These are phyloP conservation scores for Apophysomyces ossiformis DNA, from an alignment of 371 early-diverging fungal genomes.

Conservation along the genomic window DNA sequence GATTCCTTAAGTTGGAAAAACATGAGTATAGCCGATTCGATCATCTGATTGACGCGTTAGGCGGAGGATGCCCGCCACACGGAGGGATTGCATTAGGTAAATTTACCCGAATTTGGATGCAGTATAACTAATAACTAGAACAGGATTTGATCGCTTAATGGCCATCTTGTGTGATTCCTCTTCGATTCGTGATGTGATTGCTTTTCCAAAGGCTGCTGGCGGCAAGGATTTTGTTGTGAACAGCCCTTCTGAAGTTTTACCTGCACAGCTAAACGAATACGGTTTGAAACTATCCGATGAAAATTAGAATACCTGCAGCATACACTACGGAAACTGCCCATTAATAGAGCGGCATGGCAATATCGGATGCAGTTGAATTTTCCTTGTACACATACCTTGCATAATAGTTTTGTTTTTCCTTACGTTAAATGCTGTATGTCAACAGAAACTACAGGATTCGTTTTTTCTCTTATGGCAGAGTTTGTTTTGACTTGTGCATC, in stretches of 20 bases:
- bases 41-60: constrained; percentile 83
- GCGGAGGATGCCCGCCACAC: constrained; percentile 91
- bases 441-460: too few species aligned
- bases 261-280: constrained; percentile 72
- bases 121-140: not conserved
- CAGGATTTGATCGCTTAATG: constrained; percentile 85
- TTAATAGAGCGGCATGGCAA: too few species aligned
- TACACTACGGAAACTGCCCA: too few species aligned
- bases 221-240: constrained; percentile 86
- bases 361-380: not conserved
- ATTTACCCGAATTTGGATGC: not conserved
- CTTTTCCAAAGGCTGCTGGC: constrained; percentile 87
- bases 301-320: not conserved
- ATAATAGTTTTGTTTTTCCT: not conserved
- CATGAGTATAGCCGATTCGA: constrained; percentile 70
- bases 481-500: too few species aligned
- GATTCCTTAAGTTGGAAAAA: constrained; percentile 29
- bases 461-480: too few species aligned
- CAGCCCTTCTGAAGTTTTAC: constrained; percentile 71
- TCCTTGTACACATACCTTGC: constrained; percentile 1
- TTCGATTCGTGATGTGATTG: constrained; percentile 91
- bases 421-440: constrained; percentile 6
- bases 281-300: constrained; percentile 47
- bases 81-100: constrained; percentile 88
- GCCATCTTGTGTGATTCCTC: constrained; percentile 73